A percentile compares a stretch with the other conserved stretches of the same genome.
These are phyloP conservation scores for Cylindrotheca closterium DNA, from an alignment of 108 stramenopile genomes.

Conservation along the genomic window DNA sequence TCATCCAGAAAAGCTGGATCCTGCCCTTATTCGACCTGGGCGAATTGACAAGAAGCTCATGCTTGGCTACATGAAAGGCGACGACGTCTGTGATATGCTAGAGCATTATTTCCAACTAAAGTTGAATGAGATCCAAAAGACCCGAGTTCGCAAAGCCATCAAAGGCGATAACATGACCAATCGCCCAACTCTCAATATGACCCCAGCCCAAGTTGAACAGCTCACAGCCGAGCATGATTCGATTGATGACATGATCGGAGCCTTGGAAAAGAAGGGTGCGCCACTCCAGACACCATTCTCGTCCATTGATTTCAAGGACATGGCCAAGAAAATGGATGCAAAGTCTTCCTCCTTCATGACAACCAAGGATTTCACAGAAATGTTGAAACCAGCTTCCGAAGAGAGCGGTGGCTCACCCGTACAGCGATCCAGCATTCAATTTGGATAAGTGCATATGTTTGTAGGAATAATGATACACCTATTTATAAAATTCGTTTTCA, in stretches of 20 bases:
- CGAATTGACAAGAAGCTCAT: constrained; percentile 65
- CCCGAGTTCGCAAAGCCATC: constrained; percentile 2
- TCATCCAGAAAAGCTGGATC: constrained; percentile 64
- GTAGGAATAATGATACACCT: too few relatives aligned
- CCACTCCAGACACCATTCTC: neutral
- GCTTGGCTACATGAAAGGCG: constrained; percentile 41
- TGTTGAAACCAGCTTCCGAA: too few relatives aligned
- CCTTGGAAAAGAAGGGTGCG: constrained; percentile 12
- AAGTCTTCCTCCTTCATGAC: too few relatives aligned
- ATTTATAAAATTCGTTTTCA: too few relatives aligned
- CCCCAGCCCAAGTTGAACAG: constrained; percentile 41
- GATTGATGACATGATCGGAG: constrained; percentile 19
- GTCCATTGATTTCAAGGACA: neutral
- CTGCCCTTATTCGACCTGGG: constrained; percentile 71
- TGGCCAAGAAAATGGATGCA: neutral
- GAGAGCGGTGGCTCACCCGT: too few relatives aligned
- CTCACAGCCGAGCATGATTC: constrained; percentile 16
- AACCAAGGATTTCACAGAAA: too few relatives aligned
- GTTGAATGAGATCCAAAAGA: constrained; percentile 2
- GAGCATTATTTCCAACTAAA: constrained; percentile 55
- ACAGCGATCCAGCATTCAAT: too few relatives aligned
- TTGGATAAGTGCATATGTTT: too few relatives aligned
- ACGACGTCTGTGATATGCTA: constrained; percentile 37
- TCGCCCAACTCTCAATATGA: constrained; percentile 4
- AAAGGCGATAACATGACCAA: neutral